Percentiles rank a stretch among this genome's conserved stretches.
phyloP scores from a whole-genome alignment of 1,284 basidiomycete genomes.

The Stygiomarasmius scandens region DNA sequence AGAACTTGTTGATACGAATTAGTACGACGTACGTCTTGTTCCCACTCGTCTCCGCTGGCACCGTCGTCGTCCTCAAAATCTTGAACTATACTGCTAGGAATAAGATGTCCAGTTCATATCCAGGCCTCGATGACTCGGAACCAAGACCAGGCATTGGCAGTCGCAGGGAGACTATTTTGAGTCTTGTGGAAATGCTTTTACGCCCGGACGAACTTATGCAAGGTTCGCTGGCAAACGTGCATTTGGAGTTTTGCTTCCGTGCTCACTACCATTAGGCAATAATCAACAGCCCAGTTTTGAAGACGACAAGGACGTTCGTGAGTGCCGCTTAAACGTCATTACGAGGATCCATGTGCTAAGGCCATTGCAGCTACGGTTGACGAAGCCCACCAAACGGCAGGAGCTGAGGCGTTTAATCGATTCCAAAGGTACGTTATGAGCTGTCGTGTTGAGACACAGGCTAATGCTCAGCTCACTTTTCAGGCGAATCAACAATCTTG shows the following conservation, averaged over 20 bases:
- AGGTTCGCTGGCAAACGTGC: background rate
- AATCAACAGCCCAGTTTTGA: constrained; percentile 51
- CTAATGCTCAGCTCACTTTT: constrained; percentile 4
- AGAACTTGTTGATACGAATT: too few relatives aligned
- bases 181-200: constrained; percentile 67
- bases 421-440: constrained; percentile 53
- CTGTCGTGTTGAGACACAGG: background rate
- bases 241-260: background rate
- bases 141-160: background rate
- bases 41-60: background rate
- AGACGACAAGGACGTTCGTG: constrained; percentile 67
- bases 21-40: background rate
- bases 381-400: constrained; percentile 64
- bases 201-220: constrained; percentile 23
- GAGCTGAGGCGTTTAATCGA: constrained; percentile 62
- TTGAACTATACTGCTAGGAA: background rate
- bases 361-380: constrained; percentile 55
- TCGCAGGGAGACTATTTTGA: constrained; percentile 65
- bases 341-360: background rate
- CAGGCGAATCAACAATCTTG: constrained; percentile 62
- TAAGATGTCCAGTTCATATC: background rate
- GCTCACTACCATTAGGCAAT: constrained; percentile 25
- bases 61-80: background rate
- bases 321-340: constrained; percentile 32
- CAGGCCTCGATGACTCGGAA: background rate